phyloP scores from a whole-genome alignment of 331 rosid genomes.

The Prunus yedoensis region DNA sequence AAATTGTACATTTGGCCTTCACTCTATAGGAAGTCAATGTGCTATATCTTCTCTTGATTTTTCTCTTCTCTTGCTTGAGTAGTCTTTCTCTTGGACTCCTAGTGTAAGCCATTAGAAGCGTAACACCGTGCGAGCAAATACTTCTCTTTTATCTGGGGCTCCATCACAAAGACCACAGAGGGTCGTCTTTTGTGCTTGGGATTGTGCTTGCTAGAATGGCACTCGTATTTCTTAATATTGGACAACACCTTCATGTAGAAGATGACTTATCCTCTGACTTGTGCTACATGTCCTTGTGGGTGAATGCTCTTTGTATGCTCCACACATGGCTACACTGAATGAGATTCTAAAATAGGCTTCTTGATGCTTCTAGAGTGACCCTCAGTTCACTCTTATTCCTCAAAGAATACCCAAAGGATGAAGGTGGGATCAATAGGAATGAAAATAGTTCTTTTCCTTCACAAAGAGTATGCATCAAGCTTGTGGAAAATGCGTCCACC shows the following conservation, averaged over 20 bases:
- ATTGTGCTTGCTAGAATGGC: neutral
- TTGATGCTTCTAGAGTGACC: neutral
- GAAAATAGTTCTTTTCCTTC: neutral
- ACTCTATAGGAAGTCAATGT: neutral
- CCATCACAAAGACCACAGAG: neutral
- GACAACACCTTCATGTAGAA: neutral
- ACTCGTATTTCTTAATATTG: neutral
- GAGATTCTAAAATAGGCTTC: neutral
- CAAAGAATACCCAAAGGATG: neutral
- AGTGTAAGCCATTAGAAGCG: neutral
- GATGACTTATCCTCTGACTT: neutral
- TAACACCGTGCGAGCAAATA: neutral
- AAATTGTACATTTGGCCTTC: neutral
- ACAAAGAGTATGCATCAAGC: no score
- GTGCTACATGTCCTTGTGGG: neutral
- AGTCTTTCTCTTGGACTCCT: neutral
- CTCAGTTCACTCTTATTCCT: neutral
- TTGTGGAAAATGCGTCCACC: no score
- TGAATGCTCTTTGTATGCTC: neutral
- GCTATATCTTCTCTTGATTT: neutral
- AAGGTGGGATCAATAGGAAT: neutral
- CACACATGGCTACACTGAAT: neutral
- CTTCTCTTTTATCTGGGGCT: neutral
- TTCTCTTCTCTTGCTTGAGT: neutral
- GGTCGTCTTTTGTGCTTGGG: neutral